A percentile compares a stretch with the other conserved stretches of the same genome.
Evolutionary conservation across 1,284 basidiomycete species (phyloP).

Genomic region (Erythrobasidium hasegawianum): DNA sequence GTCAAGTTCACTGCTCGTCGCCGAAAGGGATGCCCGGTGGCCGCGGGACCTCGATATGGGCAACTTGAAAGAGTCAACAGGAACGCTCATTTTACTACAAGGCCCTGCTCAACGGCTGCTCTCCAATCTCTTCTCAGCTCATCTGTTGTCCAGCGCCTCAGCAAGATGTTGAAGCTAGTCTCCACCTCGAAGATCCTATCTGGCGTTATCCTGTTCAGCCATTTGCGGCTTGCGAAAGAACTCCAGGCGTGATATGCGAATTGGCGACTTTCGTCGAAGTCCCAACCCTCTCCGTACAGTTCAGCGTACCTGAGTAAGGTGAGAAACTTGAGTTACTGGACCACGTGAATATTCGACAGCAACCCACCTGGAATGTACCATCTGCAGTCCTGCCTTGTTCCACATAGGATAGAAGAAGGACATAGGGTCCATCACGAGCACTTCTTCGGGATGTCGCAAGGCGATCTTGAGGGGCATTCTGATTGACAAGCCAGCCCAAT

Average conservation of each 20-base stretch:
- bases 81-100: background rate
- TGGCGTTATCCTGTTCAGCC: constrained; percentile 25
- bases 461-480: constrained; percentile 27
- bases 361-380: constrained; percentile 28
- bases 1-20: too few relatives aligned
- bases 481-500: constrained; percentile 20
- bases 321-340: constrained; percentile 1
- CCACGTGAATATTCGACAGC: background rate
- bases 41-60: too few relatives aligned
- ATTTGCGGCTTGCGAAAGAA: constrained; percentile 11
- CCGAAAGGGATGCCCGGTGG: too few relatives aligned
- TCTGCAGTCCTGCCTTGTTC: constrained; percentile 23
- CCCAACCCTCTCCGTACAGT: constrained; percentile 16
- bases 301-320: constrained; percentile 14
- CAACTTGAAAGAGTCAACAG: too few relatives aligned
- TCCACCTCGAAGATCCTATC: constrained; percentile 26
- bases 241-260: constrained; percentile 35
- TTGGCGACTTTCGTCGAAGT: constrained; percentile 24
- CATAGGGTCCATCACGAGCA: constrained; percentile 52
- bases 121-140: constrained; percentile 26
- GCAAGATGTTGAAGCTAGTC: constrained; percentile 29
- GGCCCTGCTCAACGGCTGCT: constrained; percentile 9
- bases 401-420: constrained; percentile 55
- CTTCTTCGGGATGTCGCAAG: constrained; percentile 48
- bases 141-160: constrained; percentile 14